A percentile compares a stretch with the other conserved stretches of the same genome.
Conservation (phyloP, 306 rosid species). For the Herpetospermum pedunculosum region DNA sequence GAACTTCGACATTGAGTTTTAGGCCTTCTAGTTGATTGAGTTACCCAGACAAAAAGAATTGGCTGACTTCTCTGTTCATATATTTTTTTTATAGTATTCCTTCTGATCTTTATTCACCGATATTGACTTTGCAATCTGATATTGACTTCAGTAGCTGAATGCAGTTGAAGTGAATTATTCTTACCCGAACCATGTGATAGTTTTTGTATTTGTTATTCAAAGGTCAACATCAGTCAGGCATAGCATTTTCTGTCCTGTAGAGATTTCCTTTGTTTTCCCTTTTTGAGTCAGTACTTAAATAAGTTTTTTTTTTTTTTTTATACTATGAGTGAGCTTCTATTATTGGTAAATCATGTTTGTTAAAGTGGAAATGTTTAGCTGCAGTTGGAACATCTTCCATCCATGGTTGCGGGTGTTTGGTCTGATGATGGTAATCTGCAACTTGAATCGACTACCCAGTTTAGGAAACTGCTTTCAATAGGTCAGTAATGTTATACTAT, state of each 20-base stretch:
- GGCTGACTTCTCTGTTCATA: background rate
- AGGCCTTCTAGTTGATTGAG: background rate
- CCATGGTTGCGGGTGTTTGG: slow-evolving; percentile 91
- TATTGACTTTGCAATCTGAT: background rate
- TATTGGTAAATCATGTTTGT: background rate
- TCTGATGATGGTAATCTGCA: slow-evolving; percentile 59
- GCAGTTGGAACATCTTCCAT: slow-evolving; percentile 88
- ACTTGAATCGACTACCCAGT: slow-evolving; percentile 90
- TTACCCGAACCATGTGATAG: background rate
- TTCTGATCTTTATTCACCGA: background rate
- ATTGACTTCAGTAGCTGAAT: background rate
- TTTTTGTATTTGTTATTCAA: background rate
- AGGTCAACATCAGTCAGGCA: background rate
- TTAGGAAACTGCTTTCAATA: slow-evolving; percentile 89
- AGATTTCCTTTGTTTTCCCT: background rate
- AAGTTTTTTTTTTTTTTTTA: no score
- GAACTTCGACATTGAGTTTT: background rate
- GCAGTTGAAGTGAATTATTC: background rate
- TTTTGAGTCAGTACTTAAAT: no score
- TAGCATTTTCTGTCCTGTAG: background rate
- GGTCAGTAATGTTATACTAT: slow-evolving; percentile 30
- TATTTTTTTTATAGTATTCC: background rate
- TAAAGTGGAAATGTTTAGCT: slow-evolving; percentile 5
- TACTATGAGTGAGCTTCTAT: background rate
- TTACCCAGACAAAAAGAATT: background rate